Evolutionary conservation across 1,284 basidiomycete genomes (phyloP), one percentile per base, ranked within the genome.

Genomic region (Marasmius fiardii): DNA sequence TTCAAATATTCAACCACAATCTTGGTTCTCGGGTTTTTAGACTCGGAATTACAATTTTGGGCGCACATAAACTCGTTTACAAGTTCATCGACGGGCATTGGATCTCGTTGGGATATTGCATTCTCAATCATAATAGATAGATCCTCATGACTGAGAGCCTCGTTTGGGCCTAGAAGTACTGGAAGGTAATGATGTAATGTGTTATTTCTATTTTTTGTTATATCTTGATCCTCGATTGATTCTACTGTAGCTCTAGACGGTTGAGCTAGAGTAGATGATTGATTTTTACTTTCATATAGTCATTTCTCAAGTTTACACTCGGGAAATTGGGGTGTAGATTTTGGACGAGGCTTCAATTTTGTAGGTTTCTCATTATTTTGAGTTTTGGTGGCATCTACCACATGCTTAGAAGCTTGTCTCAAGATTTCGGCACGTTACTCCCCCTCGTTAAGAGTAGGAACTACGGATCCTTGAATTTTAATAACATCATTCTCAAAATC

Each of bases 401-500:
- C 12, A 12, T 55, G 45, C 51, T 50, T 55, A 41, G 58, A 31
- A 33, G 55, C 18, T 23, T 43, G 16, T 20, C 56, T 24, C 11
- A 16, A 24, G 26, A 55, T 26, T 26, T 51, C 43, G 6, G 48
- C 48, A 8, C 16, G 10, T 23, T 62, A 59, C 43, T 61, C 62
- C 45, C 53, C 54, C 12, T 39, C 52, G 2, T 56, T 48, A 18
- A 63, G 28, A 1, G 57, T 57, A 2, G 57, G 48, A 0, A 61
- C 23, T 3, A 41, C 21, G 10, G 52, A 34, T 1, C 56, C 57
- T 0, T 48, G 41, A 3, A 64, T 49, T 1, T 18, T 11, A 11
- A 68, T 61, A 1, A 24, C 49, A 26, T 61, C 31, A 6, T 55
- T 49, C 31, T 63, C 51, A 51, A 73, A 68, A 53, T 70, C 67